phyloP scores from a whole-genome alignment of 306 rosid species.

The Cucurbita moschata region DNA sequence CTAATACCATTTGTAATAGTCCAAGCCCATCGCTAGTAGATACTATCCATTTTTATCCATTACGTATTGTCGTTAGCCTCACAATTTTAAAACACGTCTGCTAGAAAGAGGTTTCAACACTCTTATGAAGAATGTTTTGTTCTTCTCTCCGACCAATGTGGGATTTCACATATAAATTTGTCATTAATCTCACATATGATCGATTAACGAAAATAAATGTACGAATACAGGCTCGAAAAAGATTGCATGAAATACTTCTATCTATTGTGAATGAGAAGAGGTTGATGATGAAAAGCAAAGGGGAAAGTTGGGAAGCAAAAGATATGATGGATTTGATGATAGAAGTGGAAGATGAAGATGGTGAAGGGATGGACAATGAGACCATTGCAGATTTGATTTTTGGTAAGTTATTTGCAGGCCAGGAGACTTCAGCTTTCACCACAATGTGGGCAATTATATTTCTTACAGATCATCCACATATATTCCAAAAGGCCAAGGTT shows the following conservation, averaged over 20 bases:
- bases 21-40: too few relatives aligned
- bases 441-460: neutral
- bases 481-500: conserved; percentile 5
- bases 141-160: too few relatives aligned
- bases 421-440: conserved; percentile 4
- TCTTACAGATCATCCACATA: conserved; percentile 1
- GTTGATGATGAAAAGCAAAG: neutral
- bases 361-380: conserved; percentile 8
- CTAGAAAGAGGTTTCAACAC: too few relatives aligned
- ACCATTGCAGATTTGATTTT: conserved; percentile 6
- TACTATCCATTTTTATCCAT: too few relatives aligned
- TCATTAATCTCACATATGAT: too few relatives aligned
- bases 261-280: neutral
- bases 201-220: neutral
- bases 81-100: too few relatives aligned
- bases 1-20: too few relatives aligned
- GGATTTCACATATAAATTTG: too few relatives aligned
- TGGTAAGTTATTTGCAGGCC: conserved; percentile 6
- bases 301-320: neutral
- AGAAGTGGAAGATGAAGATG: conserved; percentile 14
- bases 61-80: too few relatives aligned
- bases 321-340: conserved; percentile 14
- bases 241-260: neutral
- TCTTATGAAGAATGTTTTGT: too few relatives aligned
- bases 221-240: neutral